Evolutionary conservation across 805 yeast species (phyloP), one percentile per base, ranked within the genome.

Genomic region (Candida berthetii): DNA sequence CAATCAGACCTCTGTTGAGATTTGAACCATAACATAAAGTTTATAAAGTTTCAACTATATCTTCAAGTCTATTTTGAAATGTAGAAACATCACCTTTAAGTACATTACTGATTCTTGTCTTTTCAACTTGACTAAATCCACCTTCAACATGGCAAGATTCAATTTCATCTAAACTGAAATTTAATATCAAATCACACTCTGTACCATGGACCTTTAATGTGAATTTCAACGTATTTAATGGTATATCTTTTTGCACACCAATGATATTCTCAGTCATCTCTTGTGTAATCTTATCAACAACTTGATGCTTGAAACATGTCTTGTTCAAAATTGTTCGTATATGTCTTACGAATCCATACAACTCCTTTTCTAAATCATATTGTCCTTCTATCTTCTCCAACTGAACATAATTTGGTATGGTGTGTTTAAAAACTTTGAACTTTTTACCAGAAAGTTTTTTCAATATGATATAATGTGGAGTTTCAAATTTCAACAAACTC

Each of bases 381-480:
- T 46, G 41, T 7, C 6, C 16, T 1, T 52, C 50, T 25, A 54
- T 18, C 31, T 42, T 43, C 3, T 42, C 32, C 4, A 53, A 31
- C 20, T 49, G 53, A 10, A 52, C 41, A 33, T 42, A 53, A 3
- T 48, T 45, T 3, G 72, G 72, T 1, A 68, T 45, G 0, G 70
- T 68, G 46, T 65, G 64, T 39, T 62, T 65, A 43, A 63, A 65
- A 3, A 66, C 37, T 10, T 11, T 11, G 1, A 25, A 41, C 71
- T 70, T 65, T 15, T 53, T 51, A 0, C 48, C 41, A 17, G 41
- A 44, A 15, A 50, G 46, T 34, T 49, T 56, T 39, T 63, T 63
- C 18, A 66, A 48, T 14, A 67, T 47, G 6, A 67, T 42, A 40
- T 66, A 67, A 40, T 58, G 58, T 4, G 71, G 70, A 15, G 49